Evolutionary conservation across 495 filamentous ascomycete species (phyloP), one percentile per base, ranked within the genome.

Genomic region (Hyaloscypha bicolor): DNA sequence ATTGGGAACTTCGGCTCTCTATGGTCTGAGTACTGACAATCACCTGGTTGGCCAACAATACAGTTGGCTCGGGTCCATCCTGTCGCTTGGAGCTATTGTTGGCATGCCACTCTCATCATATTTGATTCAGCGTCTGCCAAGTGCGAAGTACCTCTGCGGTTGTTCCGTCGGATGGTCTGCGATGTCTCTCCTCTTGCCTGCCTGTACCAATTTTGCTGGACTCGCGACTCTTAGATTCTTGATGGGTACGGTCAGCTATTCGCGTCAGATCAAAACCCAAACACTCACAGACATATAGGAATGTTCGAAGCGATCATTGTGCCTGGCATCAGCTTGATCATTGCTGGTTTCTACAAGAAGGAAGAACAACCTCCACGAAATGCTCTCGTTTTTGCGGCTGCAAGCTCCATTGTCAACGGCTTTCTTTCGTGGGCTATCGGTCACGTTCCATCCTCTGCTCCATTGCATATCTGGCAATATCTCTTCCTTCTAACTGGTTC

Each of bases 401-500:
- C 32, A 9, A 57, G 59, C 14, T 71, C 75, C 14, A 70, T 75
- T 22, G 77, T 79, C 53, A 76, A 78, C 6, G 33, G 78, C 4
- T 69, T 69, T 21, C 11, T 69, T 29, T 29, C 25, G 4, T 69
- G 51, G 35, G 66, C 25, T 1, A 58, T 69, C 25, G 61, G 66
- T 12, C 42, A 63, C 42, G 31, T 63, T 21, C 59, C 55, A 29
- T 35, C 19, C 25, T 61, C 33, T 42, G 58, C 31, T n/a, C 35
- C 52, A 6, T 12, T 63, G 19, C 16, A 51, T 9, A 25, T 21
- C 21, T 63, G 61, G 61, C 61, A 63, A 53, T 32, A 31, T 51
- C 76, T 91, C 1, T 91, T 91, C 74, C 82, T 91, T 1, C 79
- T 87, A n/a, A 87, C 83, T 0, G 88, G 89, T 1, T 77, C 88